Evolutionary conservation across 2,329 filamentous ascomycete species (phyloP).

Genomic region (Aspergillus fischeri): DNA sequence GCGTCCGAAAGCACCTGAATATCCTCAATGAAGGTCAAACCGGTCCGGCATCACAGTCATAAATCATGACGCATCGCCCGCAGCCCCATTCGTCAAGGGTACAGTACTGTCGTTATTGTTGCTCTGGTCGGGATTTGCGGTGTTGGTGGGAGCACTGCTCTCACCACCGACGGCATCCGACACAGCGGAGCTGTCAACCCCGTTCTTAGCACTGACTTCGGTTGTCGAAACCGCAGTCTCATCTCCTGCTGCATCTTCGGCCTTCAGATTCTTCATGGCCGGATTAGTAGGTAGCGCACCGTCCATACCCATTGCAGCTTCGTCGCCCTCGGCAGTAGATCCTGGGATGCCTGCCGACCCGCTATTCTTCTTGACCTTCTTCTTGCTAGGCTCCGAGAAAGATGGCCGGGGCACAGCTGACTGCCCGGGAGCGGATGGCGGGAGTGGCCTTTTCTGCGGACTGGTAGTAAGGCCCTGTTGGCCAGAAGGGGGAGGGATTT

Average conservation of each 20-base stretch:
- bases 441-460: constrained; percentile 39
- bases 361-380: constrained; percentile 41
- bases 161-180: constrained; percentile 14
- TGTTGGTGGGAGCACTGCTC: constrained; percentile 4
- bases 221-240: constrained; percentile 5
- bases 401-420: constrained; percentile 23
- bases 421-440: constrained; percentile 21
- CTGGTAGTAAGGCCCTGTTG: constrained; percentile 31
- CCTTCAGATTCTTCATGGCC: constrained; percentile 45
- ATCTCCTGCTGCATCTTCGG: constrained; percentile 19
- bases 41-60: constrained; percentile 3
- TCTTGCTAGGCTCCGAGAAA: constrained; percentile 37
- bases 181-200: constrained; percentile 8
- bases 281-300: constrained; percentile 9
- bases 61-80: constrained; percentile 46
- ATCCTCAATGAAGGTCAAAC: background rate
- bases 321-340: constrained; percentile 25
- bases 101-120: constrained; percentile 34
- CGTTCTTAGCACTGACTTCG: constrained; percentile 14
- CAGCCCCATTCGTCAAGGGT: constrained; percentile 54
- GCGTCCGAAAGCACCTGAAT: background rate
- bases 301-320: constrained; percentile 15
- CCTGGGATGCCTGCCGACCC: constrained; percentile 26
- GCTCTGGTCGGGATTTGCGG: constrained; percentile 13
- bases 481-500: constrained; percentile 37